Base-by-base conservation (phyloP, 805 yeast genomes). In the Tetrapisispora nanseiensis region DNA sequence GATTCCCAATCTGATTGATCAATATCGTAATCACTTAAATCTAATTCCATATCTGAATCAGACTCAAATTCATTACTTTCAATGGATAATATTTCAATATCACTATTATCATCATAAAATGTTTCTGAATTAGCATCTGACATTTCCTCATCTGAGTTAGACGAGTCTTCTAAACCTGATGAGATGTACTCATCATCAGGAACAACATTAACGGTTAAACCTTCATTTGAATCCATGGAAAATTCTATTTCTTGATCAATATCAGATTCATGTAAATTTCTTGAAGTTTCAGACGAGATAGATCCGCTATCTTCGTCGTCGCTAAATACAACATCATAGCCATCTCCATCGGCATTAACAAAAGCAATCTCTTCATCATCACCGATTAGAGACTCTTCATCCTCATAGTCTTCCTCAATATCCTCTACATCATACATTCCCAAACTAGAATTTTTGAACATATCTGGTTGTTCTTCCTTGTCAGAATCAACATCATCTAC, bases 371-470 rank as follows among this genome's bases (percentile, higher is more conserved):
- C 74, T 21, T 62, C 72, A 19, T 61, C 73, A 44, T 66, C 73
- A 8, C 68, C 74, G 39, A 68, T 63, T 43, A 68, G 69, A 9
- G 66, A 68, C 5, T 69, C 78, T 21, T 70, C 75, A 21, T 68
- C 72, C 11, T 35, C 38, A 32, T 71, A 78, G 20, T 68, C 75
- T n/a, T 75, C 75, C 48, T 77, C 82, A 28, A 75, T 72, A 40
- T 81, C 92, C 27, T 73, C 84, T 31, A 84, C 80, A 52, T 90
- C 97, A 57, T 82, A 90, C 94, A 90, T 89, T 1, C 96, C 97
- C 32, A 90, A 68, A 0, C 97, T 85, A 0, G 97, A 89, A 57
- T 92, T 89, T 31, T 82, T 69, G 61, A 90, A 78, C 54, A 89
- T 67, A 57, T 89, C 89, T 0, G 95, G 87, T 0, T 87, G 76